Base-by-base conservation (phyloP, 2,329 filamentous ascomycete species). In the Fusarium setosum region DNA sequence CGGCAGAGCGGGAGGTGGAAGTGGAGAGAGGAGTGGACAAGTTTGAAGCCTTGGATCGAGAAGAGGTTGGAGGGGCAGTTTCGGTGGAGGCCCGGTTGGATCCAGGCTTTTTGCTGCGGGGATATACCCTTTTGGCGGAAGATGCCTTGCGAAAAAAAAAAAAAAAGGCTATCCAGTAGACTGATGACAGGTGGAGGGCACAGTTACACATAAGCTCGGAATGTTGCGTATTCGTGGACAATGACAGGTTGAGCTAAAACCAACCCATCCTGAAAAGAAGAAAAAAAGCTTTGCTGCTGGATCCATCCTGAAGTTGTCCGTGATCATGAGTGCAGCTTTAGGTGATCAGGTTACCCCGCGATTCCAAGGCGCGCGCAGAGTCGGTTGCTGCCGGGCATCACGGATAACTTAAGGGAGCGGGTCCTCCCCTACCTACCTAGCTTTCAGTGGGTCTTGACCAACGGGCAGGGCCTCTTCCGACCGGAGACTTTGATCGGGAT, bases 41-140 rank as follows among this genome's bases (percentile, higher is more conserved):
- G 31, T 38, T 54, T 60, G 59, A 47, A 38, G 24, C 29, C 23
- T 5, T 40, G 29, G 42, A 26, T 21, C 26, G 45, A 35, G 29
- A 21, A 62, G 51, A 42, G 35, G 38, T 61, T 32, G 38, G 63
- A 57, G 57, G 61, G 61, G 65, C 52, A 68, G 54, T 50, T 56
- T 41, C 50, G 55, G 56, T 57, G 53, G 59, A 68, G 61, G 59
- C n/a, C n/a, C 23, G 40, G 44, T 42, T 47, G 38, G 41, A 21
- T 34, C 24, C 18, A 21, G 20, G 24, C 24, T 44, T 23, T 50
- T 50, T 38, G 48, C 35, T 32, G 48, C 18, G 48, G 48, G 48
- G 48, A 29, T 11, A 23, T 9, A 51, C 48, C 24, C 13, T 41
- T 51, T 41, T 38, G 48, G 48, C 48, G 48, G 48, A 41, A 40